Evolutionary conservation across 768 basidiomycete genomes (phyloP).

Genomic region (Tephrocybe sp.): DNA sequence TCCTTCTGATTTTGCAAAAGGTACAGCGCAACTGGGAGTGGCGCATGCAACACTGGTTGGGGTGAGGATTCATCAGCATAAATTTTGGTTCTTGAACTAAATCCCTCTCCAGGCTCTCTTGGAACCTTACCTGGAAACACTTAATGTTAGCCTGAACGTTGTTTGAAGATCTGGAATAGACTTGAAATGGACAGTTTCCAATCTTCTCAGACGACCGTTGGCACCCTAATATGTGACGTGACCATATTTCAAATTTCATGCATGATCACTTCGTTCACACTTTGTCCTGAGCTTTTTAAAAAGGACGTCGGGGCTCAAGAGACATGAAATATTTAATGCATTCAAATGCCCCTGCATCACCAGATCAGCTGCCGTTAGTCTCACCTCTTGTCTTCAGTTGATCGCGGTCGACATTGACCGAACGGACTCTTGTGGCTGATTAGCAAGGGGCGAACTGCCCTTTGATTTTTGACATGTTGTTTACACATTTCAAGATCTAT

Average conservation of each 20-base stretch:
- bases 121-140: slow-evolving; percentile 26
- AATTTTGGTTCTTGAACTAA: neutral
- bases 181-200: neutral
- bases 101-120: slow-evolving; percentile 25
- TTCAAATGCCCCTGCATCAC: neutral
- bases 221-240: too few relatives aligned
- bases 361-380: neutral
- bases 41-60: slow-evolving; percentile 36
- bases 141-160: slow-evolving; percentile 29
- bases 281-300: too few relatives aligned
- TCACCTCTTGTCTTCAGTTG: neutral
- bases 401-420: slow-evolving; percentile 1
- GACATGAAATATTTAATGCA: neutral
- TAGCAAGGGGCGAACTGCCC: neutral
- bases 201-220: too few relatives aligned
- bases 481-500: neutral
- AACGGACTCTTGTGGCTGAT: neutral
- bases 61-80: slow-evolving; percentile 25
- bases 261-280: too few relatives aligned
- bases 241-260: too few relatives aligned
- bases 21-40: slow-evolving; percentile 34
- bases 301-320: too few relatives aligned
- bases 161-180: slow-evolving; percentile 7
- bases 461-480: neutral
- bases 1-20: slow-evolving; percentile 24